Evolutionary conservation across 129 eudicot species (phyloP).

Genomic region (Flaveria brownii): DNA sequence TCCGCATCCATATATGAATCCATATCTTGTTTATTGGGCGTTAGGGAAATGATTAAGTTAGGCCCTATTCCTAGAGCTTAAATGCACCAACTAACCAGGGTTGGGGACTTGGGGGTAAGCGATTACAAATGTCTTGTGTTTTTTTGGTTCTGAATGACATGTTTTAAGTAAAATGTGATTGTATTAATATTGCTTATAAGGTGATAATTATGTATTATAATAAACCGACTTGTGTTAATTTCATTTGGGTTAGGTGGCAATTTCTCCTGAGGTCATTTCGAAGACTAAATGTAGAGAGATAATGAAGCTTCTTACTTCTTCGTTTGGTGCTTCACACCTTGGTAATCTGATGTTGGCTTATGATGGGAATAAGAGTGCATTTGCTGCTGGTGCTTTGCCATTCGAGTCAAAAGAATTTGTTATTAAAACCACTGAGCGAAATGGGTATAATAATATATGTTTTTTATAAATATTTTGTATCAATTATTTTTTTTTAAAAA

Average conservation of each 20-base stretch:
- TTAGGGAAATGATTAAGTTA: not conserved
- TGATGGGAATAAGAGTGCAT: conserved; percentile 73
- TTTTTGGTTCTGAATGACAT: not conserved
- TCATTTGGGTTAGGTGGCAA: conserved; percentile 46
- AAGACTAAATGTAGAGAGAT: conserved; percentile 58
- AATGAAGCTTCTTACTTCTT: conserved; percentile 21
- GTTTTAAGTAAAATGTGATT: not conserved
- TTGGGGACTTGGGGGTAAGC: not conserved
- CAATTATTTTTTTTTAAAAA: not conserved
- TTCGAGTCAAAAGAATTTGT: conserved; percentile 61
- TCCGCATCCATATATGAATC: not conserved
- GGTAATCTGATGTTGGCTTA: conserved; percentile 51
- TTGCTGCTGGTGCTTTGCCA: conserved; percentile 62
- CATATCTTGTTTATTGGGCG: not conserved
- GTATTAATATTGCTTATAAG: not conserved
- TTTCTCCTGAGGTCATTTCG: conserved; percentile 59
- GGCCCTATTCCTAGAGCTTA: not conserved
- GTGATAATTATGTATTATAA: not conserved
- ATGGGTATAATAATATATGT: conserved; percentile 20
- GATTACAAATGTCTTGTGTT: not conserved
- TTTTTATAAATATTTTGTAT: not conserved
- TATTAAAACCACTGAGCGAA: conserved; percentile 36
- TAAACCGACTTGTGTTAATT: not conserved
- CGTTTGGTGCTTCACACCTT: conserved; percentile 43
- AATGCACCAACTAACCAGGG: not conserved